Percentiles rank a stretch among this genome's conserved stretches.
These are phyloP conservation scores for Chlorella ohadii DNA, from an alignment of 139 green algal species.

Conservation along the genomic window DNA sequence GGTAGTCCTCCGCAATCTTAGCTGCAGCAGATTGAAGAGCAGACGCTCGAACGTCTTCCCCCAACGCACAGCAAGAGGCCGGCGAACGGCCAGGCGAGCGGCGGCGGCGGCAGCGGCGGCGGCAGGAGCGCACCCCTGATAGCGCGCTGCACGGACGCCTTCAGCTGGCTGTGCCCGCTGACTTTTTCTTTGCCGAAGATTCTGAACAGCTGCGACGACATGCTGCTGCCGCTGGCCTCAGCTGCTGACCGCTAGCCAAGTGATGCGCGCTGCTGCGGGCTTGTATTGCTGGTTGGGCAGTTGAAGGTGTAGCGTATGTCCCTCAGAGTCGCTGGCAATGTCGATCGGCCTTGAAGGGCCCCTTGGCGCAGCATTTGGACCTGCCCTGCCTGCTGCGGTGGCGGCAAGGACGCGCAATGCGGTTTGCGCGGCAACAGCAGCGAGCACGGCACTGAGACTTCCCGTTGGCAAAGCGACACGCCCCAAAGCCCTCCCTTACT, in stretches of 20 bases:
- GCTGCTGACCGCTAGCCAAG: background rate
- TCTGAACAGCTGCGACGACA: slow-evolving; percentile 48
- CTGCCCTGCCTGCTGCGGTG: background rate
- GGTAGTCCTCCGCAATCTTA: slow-evolving; percentile 89
- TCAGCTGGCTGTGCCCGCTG: slow-evolving; percentile 43
- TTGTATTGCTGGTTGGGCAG: too few species aligned
- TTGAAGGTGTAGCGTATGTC: too few species aligned
- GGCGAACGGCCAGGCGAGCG: too few species aligned
- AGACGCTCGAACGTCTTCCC: too few species aligned
- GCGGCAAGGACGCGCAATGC: background rate
- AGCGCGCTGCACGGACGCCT: slow-evolving; percentile 48
- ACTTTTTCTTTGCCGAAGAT: slow-evolving; percentile 49
- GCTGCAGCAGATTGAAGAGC: slow-evolving; percentile 54
- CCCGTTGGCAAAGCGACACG: too few species aligned
- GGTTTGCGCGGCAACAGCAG: too few species aligned
- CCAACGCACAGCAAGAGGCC: background rate
- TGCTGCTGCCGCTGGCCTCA: background rate
- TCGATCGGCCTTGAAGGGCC: too few species aligned
- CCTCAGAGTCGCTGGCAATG: too few species aligned
- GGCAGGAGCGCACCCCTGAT: slow-evolving; percentile 36
- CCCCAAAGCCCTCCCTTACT: too few species aligned
- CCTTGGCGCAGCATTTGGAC: background rate
- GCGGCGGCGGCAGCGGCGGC: background rate
- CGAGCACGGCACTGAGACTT: too few species aligned
- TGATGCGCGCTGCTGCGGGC: too few species aligned